Evolutionary conservation across 202 grass and related monocot genomes (phyloP).

Genomic region (Carex sylvatica): DNA sequence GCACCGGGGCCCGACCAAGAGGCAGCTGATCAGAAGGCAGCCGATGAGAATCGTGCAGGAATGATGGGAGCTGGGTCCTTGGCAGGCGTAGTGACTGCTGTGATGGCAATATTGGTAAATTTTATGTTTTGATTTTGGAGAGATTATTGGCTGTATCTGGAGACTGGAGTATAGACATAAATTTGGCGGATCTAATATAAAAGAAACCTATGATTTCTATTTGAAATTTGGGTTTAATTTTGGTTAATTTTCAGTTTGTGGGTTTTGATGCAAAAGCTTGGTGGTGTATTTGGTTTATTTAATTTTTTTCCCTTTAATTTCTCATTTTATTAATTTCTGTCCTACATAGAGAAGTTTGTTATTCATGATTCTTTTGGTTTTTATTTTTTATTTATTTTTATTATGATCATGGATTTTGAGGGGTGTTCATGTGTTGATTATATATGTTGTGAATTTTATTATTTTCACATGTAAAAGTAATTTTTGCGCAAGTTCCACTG

Average conservation of each 20-base stretch:
- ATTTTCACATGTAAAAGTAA: not conserved
- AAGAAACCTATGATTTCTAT: constrained; percentile 11
- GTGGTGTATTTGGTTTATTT: constrained; percentile 18
- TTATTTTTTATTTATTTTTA: not conserved
- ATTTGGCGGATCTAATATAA: not conserved
- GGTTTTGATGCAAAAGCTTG: constrained; percentile 10
- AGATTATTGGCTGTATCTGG: constrained; percentile 15
- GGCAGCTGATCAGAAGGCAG: constrained; percentile 21
- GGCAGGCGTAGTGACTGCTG: not conserved
- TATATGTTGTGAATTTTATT: not conserved
- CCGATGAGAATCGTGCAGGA: constrained; percentile 14
- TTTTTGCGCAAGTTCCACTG: not conserved
- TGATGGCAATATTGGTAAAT: constrained; percentile 25
- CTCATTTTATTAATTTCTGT: constrained; percentile 5
- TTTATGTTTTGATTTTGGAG: constrained; percentile 3
- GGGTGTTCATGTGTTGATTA: constrained; percentile 9
- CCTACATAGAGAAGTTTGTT: not conserved
- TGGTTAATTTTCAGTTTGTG: constrained; percentile 9
- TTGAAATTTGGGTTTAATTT: constrained; percentile 24
- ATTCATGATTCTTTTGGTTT: constrained; percentile 12
- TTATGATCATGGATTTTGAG: not conserved
- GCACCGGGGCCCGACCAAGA: constrained; percentile 13
- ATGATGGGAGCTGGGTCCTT: constrained; percentile 7
- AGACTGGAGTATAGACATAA: not conserved
- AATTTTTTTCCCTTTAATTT: constrained; percentile 4